Conservation (phyloP, 176 grass and related monocot genomes). For the Olyra latifolia region DNA sequence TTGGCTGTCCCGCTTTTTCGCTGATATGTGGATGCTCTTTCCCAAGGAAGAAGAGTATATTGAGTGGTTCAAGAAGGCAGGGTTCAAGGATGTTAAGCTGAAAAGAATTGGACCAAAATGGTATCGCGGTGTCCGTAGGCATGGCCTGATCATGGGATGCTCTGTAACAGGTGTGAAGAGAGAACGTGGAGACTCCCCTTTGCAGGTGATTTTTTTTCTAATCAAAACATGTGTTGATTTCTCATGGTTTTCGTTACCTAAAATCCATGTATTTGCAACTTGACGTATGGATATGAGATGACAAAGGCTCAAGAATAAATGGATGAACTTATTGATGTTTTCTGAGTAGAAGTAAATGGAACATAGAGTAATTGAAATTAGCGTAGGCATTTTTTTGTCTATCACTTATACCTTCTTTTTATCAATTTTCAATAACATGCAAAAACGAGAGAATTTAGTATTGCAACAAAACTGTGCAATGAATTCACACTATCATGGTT, state of each 20-base stretch:
- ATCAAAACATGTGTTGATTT: neutral
- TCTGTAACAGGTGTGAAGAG: constrained; percentile 86
- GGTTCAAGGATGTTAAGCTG: constrained; percentile 82
- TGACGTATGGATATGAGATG: neutral
- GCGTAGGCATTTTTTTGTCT: neutral
- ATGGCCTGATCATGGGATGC: constrained; percentile 94
- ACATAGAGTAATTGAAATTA: neutral
- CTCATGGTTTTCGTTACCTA: neutral
- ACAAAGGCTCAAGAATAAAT: neutral
- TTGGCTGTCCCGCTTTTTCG: constrained; percentile 86
- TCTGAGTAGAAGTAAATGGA: neutral
- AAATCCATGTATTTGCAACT: neutral
- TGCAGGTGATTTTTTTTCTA: constrained; percentile 41
- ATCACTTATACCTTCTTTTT: neutral
- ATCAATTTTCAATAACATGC: neutral
- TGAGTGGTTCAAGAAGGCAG: constrained; percentile 88
- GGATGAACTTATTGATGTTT: neutral
- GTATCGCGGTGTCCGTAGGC: constrained; percentile 86
- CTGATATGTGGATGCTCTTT: constrained; percentile 98
- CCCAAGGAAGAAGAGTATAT: constrained; percentile 98
- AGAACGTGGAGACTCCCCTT: constrained; percentile 67
- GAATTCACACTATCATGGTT: neutral
- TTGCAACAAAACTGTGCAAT: neutral
- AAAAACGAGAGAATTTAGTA: neutral
- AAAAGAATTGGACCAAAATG: constrained; percentile 97